A percentile compares a stretch with the other conserved stretches of the same genome.
These are phyloP conservation scores for Blastomyces emzantsi DNA, from an alignment of 2,329 filamentous ascomycete genomes.

Conservation along the genomic window DNA sequence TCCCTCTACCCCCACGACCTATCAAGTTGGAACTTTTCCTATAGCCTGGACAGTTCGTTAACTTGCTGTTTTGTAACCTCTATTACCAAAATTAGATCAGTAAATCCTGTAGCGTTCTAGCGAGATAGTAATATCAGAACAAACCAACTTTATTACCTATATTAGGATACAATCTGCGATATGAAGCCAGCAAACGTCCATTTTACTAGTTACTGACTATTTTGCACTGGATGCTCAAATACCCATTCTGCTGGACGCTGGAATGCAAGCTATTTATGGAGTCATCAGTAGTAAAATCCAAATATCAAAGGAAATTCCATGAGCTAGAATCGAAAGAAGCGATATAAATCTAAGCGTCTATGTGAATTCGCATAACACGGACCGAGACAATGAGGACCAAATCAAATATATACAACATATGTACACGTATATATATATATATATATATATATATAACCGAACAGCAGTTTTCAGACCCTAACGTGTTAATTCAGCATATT, in stretches of 20 bases:
- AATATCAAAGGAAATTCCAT: background rate
- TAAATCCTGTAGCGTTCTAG: background rate
- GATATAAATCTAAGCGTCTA: background rate
- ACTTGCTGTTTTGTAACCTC: background rate
- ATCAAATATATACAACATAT: background rate
- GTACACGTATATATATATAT: too few relatives aligned
- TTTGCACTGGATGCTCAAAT: background rate
- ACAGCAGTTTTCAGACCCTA: too few relatives aligned
- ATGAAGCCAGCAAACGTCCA: background rate
- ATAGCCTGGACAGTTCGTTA: background rate
- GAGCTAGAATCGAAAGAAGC: background rate
- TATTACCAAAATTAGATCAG: background rate
- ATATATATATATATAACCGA: background rate
- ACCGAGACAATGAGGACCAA: background rate
- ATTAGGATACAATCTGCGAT: background rate
- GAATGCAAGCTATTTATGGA: background rate
- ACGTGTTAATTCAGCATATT: background rate
- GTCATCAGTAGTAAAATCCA: background rate
- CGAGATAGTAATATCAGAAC: background rate
- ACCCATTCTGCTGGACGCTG: too few relatives aligned
- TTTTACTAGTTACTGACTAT: background rate
- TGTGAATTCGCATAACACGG: background rate
- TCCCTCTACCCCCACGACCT: background rate
- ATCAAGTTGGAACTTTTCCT: background rate
- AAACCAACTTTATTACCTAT: background rate